Base-by-base conservation (phyloP, 2,329 filamentous ascomycete genomes). In the Lachnellula subtilissima region DNA sequence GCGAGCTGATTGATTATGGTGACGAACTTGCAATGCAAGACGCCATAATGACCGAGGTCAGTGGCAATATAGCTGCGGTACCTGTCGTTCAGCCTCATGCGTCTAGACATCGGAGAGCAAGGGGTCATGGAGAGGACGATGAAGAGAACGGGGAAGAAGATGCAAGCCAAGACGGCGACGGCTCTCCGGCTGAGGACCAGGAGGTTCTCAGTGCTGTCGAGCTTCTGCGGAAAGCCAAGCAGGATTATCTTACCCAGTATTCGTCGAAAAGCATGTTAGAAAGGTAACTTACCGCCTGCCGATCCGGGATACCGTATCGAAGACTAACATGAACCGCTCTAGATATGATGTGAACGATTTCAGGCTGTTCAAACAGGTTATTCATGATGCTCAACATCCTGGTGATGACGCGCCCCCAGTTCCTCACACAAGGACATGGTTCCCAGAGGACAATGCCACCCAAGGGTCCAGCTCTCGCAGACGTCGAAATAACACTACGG, bases 291-390 rank as follows among this genome's bases (percentile, higher is more conserved):
- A 52, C 14, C 43, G 19, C n/a, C 17, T 19, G 47, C 37, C 40
- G 9, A 17, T n/a, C 19, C n/a, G 23, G 8, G 1, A 17, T 19
- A 5, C 11, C 5, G 19, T 19, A 22, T 11, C 2, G 5, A 19
- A 25, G 23, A 17, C 54, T 63, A 56, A 61, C 2, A 25, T 17
- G 19, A 19, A 5, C 17, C n/a, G 15, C 57, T 15, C 14, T 15
- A 73, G 80, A 55, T 89, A 88, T 4, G 72, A 75, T 8, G 76
- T 87, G 65, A 82, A 85, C 61, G 73, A 77, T 51, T 88, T 88
- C 69, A 73, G 76, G 48, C 75, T 75, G 22, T 88, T 87, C 74
- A 82, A 83, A 66, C 73, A 75, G 8, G 71, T 81, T n/a, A 74
- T 86, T 3, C 84, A 87, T 67, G 82, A 86, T 61, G 78, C 83